Conservation (phyloP, 208 protist genomes). For the Trypanosoma theileri region DNA sequence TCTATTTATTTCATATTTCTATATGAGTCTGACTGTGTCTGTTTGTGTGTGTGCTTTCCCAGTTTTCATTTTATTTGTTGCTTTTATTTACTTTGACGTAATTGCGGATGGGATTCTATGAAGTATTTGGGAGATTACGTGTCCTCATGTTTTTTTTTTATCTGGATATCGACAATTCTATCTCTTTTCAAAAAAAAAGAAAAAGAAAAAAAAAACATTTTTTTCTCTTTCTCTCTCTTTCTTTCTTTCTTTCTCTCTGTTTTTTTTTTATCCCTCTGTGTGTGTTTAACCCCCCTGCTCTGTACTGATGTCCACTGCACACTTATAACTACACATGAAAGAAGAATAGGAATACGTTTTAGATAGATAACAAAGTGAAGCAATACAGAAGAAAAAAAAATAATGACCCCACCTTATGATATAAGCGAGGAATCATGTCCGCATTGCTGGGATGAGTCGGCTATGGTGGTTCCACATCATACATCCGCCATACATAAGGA, state of each 20-base stretch:
- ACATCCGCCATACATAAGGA: constrained; percentile 69
- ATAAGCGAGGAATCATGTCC: constrained; percentile 60
- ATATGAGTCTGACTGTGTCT: neutral
- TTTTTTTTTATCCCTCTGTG: neutral
- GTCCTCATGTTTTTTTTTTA: neutral
- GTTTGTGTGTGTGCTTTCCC: neutral
- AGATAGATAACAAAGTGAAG: neutral
- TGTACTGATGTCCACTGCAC: constrained; percentile 25
- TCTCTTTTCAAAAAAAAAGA: neutral
- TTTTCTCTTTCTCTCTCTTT: constrained; percentile 22
- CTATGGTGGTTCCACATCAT: constrained; percentile 35
- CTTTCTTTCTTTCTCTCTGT: constrained; percentile 25
- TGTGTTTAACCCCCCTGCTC: constrained; percentile 4
- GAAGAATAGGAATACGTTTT: too few relatives aligned
- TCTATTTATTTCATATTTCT: constrained; percentile 20
- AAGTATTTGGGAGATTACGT: too few relatives aligned
- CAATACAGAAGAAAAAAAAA: neutral
- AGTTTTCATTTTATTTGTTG: too few relatives aligned
- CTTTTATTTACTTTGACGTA: constrained; percentile 14
- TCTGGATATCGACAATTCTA: neutral
- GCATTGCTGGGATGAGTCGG: constrained; percentile 78
- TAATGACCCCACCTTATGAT: constrained; percentile 35
- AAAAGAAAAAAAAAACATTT: neutral
- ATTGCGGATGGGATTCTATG: neutral
- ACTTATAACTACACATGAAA: neutral